These are phyloP conservation scores for Nitzschia inconspicua DNA, from an alignment of 108 stramenopile species.

Conservation along the genomic window DNA sequence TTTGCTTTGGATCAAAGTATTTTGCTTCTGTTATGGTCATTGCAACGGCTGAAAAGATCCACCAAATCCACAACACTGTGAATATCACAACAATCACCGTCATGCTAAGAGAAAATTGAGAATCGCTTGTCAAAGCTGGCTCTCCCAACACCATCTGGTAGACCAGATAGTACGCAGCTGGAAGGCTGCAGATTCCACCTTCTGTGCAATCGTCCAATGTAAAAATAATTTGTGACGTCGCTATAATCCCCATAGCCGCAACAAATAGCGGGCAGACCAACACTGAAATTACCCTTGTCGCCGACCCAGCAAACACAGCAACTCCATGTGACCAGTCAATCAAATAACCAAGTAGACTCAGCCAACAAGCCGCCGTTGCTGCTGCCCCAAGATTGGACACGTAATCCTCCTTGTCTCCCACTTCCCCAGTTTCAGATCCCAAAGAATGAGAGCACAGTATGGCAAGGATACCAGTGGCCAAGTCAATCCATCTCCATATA, in stretches of 20 bases:
- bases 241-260: constrained; percentile 24
- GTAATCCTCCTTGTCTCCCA: neutral
- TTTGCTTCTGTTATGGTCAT: constrained; percentile 28
- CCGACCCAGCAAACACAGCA: constrained; percentile 38
- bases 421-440: too few relatives aligned
- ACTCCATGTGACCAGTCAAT: constrained; percentile 38
- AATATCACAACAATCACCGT: constrained; percentile 19
- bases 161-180: constrained; percentile 27
- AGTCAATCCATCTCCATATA: constrained; percentile 35
- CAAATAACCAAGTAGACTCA: constrained; percentile 34
- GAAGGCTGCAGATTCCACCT: constrained; percentile 29
- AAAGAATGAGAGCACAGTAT: constrained; percentile 12
- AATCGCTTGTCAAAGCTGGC: constrained; percentile 11
- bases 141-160: constrained; percentile 36
- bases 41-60: constrained; percentile 22
- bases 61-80: constrained; percentile 26
- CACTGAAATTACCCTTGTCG: constrained; percentile 10
- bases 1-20: constrained; percentile 12
- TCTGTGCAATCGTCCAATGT: constrained; percentile 30
- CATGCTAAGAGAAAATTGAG: constrained; percentile 2
- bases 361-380: constrained; percentile 37
- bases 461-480: constrained; percentile 18
- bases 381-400: constrained; percentile 15
- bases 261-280: constrained; percentile 38
- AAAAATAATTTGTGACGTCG: constrained; percentile 34